Evolutionary conservation across 257 asterid species (phyloP).

Genomic region (Petrea volubilis): DNA sequence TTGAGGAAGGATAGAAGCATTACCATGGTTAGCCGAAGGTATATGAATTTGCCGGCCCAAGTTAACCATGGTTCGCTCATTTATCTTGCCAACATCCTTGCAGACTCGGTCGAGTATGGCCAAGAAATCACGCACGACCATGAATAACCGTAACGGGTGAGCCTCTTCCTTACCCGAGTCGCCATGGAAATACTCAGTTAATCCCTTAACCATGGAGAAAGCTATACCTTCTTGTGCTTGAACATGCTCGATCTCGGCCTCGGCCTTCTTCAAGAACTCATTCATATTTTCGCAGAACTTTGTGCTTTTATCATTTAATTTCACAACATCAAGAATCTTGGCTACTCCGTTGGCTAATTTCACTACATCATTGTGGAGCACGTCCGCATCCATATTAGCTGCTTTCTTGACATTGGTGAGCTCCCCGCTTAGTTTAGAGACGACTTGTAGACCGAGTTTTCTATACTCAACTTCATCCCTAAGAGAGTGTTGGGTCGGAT

Average conservation of each 20-base stretch:
- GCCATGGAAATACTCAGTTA: slow-evolving; percentile 80
- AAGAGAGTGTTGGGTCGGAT: slow-evolving; percentile 36
- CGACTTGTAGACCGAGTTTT: slow-evolving; percentile 68
- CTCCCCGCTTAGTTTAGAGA: slow-evolving; percentile 68
- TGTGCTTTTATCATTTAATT: slow-evolving; percentile 44
- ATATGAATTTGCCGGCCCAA: slow-evolving; percentile 42
- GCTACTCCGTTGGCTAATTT: slow-evolving; percentile 55
- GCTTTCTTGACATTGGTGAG: slow-evolving; percentile 79
- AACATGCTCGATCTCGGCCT: slow-evolving; percentile 46
- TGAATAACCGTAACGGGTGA: slow-evolving; percentile 57
- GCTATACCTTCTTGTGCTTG: slow-evolving; percentile 68
- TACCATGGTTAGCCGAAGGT: slow-evolving; percentile 16
- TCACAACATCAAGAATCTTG: slow-evolving; percentile 47
- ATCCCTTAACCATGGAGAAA: slow-evolving; percentile 69
- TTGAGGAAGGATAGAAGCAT: slow-evolving; percentile 25
- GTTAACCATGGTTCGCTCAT: slow-evolving; percentile 56
- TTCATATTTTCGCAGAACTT: slow-evolving; percentile 46
- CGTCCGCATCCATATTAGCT: slow-evolving; percentile 68
- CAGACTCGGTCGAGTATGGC: slow-evolving; percentile 69
- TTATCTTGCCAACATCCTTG: slow-evolving; percentile 68
- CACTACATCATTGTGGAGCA: slow-evolving; percentile 46
- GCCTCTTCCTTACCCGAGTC: slow-evolving; percentile 75
- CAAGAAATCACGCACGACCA: slow-evolving; percentile 73
- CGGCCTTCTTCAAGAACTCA: slow-evolving; percentile 57
- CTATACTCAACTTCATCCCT: slow-evolving; percentile 58